Base-by-base conservation (phyloP, 768 basidiomycete species). In the Suillus luteus region DNA sequence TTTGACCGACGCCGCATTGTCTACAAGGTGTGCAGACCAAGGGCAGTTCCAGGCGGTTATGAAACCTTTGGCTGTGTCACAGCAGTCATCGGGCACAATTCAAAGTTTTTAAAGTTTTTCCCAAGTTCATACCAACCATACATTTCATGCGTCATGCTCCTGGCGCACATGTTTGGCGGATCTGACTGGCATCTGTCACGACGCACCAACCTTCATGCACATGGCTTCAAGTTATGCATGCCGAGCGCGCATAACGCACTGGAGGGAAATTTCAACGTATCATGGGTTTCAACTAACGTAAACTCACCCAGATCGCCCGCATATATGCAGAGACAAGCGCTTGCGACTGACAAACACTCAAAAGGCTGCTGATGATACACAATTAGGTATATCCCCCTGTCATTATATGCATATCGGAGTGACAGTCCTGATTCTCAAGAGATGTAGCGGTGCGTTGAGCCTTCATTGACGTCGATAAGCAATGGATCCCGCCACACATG, bases 241-340 rank as follows among this genome's bases (percentile, higher is more conserved):
- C 14, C 38, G 41, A 40, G 22, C 1, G 11, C 17, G 17, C 57
- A 12, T 6, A 41, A 58, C 57, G 27, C 41, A 58, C 57, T 58
- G 17, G 40, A 41, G 31, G 17, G 11, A 40, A 17, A 27, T 40
- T 40, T 57, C 24, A 15, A 41, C 40, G 27, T 58, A 19, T n/a
- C n/a, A n/a, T 40, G 9, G 38, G 11, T 19, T 27, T 41, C 40
- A 58, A 58, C 57, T 11, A 41, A 27, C 40, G 33, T n/a, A 54
- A 54, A 58, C 57, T 58, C 57, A 41, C 57, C 24, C 37, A 57
- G 24, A 57, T 37, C 12, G 22, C 9, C 31, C 31, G 31, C 15
- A 17, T 24, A 15, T 33, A 5, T 33, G 22, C 38, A 40, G 22
- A 22, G 22, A 37, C 15, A 40, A 19, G 38, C 38, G 31, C 10